Evolutionary conservation across 306 rosid species (phyloP), one percentile per base, ranked within the genome.

Genomic region (Phaseolus lunatus): DNA sequence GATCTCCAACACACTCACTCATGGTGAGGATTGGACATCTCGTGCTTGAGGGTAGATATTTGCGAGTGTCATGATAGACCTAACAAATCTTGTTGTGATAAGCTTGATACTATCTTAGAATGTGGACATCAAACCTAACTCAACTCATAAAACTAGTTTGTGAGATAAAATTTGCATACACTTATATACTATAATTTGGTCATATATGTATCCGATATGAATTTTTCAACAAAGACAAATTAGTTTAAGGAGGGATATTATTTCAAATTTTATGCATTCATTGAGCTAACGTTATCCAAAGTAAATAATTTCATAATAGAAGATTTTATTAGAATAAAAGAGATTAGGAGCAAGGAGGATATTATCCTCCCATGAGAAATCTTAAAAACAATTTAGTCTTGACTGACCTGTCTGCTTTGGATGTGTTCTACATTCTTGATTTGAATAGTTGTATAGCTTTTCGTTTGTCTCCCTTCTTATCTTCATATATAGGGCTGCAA

Each of bases 401-500:
- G 27, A 63, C 22, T 13, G 20, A 65, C 50, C 53, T 64, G 39
- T 47, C 41, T 74, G 22, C 63, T 52, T 70, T 78, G 78, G 57
- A 81, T 78, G 45, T 77, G 39, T 44, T 52, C 24, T 73, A 41
- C 48, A 45, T 78, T 39, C 64, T 77, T 31, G 50, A 43, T 67
- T 58, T 59, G 35, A 43, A 29, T 19, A 19, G 22, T 73, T 67
- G 33, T 64, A 18, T 62, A 48, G 35, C 31, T 56, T 76, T 80
- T 29, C 61, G 31, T 9, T 41, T 43, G 59, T 68, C 68, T 22
- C 53, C 52, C 15, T 62, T 70, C 29, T 23, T 41, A 35, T n/a
- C 22, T 69, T 52, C 63, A 4, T 29, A 23, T 37, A 50, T 44
- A 23, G 61, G 53, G 54, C 18, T 58, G 50, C 20, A 67, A 73